phyloP scores from a whole-genome alignment of 805 yeast species.

The Candida ipomoeae region DNA sequence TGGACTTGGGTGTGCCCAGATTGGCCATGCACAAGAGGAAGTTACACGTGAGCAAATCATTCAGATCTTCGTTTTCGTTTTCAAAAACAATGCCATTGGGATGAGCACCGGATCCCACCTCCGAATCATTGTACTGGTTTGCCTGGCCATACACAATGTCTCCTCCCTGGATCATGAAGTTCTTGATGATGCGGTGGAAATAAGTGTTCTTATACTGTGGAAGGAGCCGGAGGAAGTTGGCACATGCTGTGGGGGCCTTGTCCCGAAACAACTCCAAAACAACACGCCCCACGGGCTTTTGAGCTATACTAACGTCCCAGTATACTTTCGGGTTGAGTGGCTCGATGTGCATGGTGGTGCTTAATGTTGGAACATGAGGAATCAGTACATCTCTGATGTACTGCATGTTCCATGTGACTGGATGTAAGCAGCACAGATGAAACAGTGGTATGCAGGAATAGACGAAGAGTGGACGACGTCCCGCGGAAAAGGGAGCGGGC shows the following conservation, averaged over 20 bases:
- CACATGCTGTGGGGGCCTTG: conserved; percentile 54
- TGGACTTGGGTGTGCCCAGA: conserved; percentile 43
- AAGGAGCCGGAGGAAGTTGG: conserved; percentile 45
- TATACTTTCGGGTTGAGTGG: conserved; percentile 30
- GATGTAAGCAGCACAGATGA: no score
- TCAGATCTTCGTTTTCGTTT: conserved; percentile 53
- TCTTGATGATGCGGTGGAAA: conserved; percentile 63
- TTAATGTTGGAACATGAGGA: no score
- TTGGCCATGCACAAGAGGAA: conserved; percentile 65
- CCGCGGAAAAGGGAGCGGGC: no score
- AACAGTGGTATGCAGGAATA: no score
- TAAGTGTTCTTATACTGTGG: conserved; percentile 40
- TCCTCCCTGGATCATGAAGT: conserved; percentile 70
- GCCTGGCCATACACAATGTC: conserved; percentile 44
- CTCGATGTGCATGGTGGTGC: conserved; percentile 30
- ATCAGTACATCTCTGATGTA: no score
- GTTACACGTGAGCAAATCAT: conserved; percentile 40
- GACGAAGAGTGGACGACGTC: no score
- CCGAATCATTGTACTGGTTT: conserved; percentile 21
- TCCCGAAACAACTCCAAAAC: conserved; percentile 50
- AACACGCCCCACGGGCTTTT: conserved; percentile 48
- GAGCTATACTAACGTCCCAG: conserved; percentile 51
- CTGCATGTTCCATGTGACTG: no score
- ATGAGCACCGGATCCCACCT: conserved; percentile 33
- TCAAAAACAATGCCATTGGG: conserved; percentile 32